Conservation (phyloP, 2,329 filamentous ascomycete species). For the Taxawa tesnikishii region DNA sequence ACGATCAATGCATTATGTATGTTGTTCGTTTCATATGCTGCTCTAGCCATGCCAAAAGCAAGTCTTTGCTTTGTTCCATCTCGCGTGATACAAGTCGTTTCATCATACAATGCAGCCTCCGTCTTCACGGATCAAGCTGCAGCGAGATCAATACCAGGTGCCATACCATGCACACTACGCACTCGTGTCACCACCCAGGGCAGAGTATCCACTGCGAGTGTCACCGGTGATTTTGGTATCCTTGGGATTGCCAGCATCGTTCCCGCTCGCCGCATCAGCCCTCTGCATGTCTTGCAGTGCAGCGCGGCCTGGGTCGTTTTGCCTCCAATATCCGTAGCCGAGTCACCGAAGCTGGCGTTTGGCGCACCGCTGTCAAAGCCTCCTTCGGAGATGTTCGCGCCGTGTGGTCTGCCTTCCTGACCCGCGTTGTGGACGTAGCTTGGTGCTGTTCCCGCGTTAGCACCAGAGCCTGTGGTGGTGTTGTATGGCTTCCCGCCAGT, state of each 20-base stretch:
- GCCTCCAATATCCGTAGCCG: conserved; percentile 41
- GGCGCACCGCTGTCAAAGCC: conserved; percentile 26
- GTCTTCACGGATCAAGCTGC: too few relatives aligned
- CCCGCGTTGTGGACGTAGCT: conserved; percentile 8
- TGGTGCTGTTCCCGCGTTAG: conserved; percentile 1
- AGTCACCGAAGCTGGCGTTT: conserved; percentile 40
- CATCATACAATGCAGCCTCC: too few relatives aligned
- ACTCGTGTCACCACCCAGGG: conserved; percentile 1
- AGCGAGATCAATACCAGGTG: too few relatives aligned
- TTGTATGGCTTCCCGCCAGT: background rate
- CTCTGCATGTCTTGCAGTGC: conserved; percentile 25
- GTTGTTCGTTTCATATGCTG: too few relatives aligned
- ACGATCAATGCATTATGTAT: too few relatives aligned
- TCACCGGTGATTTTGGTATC: conserved; percentile 4
- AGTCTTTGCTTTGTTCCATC: too few relatives aligned
- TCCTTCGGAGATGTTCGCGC: conserved; percentile 38
- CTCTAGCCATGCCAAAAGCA: too few relatives aligned
- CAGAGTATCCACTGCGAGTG: conserved; percentile 1
- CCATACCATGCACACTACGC: background rate
- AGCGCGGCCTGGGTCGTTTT: conserved; percentile 42
- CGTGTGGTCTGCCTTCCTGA: conserved; percentile 35
- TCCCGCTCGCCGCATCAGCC: conserved; percentile 4
- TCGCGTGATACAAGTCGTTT: too few relatives aligned
- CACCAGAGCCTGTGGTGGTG: background rate
- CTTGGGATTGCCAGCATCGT: conserved; percentile 3